Percentiles rank a stretch among this genome's conserved stretches.
phyloP scores from a whole-genome alignment of 164 flowering plant species.

The Sedum album region DNA sequence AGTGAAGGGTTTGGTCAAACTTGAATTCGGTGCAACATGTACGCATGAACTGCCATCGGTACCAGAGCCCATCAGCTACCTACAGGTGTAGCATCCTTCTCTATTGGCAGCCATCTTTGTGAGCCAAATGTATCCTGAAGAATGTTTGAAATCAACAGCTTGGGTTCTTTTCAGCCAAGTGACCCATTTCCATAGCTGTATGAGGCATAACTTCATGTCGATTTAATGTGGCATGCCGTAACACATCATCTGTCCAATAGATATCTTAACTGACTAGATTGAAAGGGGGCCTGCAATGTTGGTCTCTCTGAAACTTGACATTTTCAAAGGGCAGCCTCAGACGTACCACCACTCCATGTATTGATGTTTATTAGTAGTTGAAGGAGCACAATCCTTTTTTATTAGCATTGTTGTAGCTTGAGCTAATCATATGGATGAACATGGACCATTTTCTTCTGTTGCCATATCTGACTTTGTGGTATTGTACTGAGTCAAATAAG shows the following conservation, averaged over 20 bases:
- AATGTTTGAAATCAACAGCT: too few relatives aligned
- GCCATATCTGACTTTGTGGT: too few relatives aligned
- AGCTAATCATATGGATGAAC: too few relatives aligned
- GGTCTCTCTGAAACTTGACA: neutral
- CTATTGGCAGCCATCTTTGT: too few relatives aligned
- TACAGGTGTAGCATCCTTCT: neutral
- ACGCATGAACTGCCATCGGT: neutral
- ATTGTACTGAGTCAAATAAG: too few relatives aligned
- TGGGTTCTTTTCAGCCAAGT: too few relatives aligned
- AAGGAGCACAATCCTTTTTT: neutral
- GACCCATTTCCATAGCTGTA: too few relatives aligned
- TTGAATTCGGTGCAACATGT: neutral
- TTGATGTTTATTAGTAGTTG: slow-evolving; percentile 1
- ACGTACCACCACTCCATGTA: neutral
- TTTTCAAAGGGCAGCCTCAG: neutral
- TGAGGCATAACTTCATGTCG: too few relatives aligned
- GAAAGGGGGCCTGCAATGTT: neutral
- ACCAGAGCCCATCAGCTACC: neutral
- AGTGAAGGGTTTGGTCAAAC: neutral
- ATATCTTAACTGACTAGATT: neutral
- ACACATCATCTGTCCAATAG: neutral
- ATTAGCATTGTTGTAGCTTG: slow-evolving; percentile 3
- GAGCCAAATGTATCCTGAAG: too few relatives aligned
- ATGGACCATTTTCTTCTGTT: too few relatives aligned
- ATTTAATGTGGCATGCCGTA: neutral